These are phyloP conservation scores for Vinca minor DNA, from an alignment of 257 asterid genomes.

Conservation along the genomic window DNA sequence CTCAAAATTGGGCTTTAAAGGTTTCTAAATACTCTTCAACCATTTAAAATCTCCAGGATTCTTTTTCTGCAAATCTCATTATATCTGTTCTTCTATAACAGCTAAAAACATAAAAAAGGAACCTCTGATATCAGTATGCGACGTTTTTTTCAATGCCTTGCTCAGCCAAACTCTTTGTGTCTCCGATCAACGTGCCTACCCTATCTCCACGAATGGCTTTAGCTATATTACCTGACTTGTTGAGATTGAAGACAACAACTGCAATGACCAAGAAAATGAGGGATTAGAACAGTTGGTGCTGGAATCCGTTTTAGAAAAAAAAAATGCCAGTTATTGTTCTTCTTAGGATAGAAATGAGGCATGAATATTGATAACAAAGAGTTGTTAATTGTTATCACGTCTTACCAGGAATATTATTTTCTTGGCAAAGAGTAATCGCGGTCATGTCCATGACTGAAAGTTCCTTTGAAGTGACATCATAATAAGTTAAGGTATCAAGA, in stretches of 20 bases:
- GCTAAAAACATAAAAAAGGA: neutral
- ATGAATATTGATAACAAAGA: conserved; percentile 8
- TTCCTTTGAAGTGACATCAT: conserved; percentile 75
- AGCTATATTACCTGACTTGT: conserved; percentile 69
- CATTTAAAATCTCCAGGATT: neutral
- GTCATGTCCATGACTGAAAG: conserved; percentile 95
- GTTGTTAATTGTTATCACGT: neutral
- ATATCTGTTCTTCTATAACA: neutral
- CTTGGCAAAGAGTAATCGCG: conserved; percentile 95
- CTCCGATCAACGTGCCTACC: conserved; percentile 73
- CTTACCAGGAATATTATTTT: conserved; percentile 88
- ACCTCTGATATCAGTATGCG: neutral
- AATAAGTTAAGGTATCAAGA: conserved; percentile 61
- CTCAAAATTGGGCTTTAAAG: neutral
- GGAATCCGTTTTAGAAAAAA: no score
- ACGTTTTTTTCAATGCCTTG: conserved; percentile 25
- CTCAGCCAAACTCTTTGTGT: conserved; percentile 29
- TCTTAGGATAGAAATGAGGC: neutral
- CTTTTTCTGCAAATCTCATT: neutral
- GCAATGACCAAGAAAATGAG: conserved; percentile 19
- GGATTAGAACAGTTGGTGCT: neutral
- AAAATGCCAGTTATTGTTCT: neutral
- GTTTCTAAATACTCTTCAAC: neutral
- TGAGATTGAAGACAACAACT: conserved; percentile 89
- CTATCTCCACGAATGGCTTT: conserved; percentile 76